Percentiles rank a stretch among this genome's conserved stretches.
phyloP scores from a whole-genome alignment of 768 basidiomycete species.

The Amanita phalloides region DNA sequence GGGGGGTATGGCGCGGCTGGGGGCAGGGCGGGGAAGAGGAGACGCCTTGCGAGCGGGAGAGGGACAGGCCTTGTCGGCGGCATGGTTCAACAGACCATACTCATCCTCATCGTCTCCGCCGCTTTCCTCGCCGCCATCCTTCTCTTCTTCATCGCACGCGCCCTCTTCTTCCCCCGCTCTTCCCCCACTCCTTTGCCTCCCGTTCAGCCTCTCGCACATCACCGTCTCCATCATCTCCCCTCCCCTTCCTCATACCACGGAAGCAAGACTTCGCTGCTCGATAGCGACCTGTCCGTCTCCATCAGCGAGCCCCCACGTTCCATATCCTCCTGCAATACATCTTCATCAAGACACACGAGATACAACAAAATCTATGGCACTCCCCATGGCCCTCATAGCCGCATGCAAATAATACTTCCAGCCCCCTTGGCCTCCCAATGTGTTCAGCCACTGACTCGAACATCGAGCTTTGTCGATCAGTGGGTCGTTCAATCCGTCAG shows the following conservation, averaged over 20 bases:
- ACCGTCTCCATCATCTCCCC: constrained; percentile 32
- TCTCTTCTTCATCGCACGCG: constrained; percentile 24
- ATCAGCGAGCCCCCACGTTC: constrained; percentile 9
- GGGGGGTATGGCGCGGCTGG: constrained; percentile 35
- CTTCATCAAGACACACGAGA: constrained; percentile 5
- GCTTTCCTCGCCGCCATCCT: constrained; percentile 28
- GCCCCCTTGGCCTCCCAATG: constrained; percentile 41
- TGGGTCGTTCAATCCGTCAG: constrained; percentile 16
- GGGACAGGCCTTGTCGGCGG: constrained; percentile 17
- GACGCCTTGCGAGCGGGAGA: constrained; percentile 38
- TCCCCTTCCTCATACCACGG: constrained; percentile 13
- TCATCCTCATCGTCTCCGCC: constrained; percentile 38
- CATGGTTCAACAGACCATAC: constrained; percentile 27
- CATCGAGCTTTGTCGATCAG: constrained; percentile 22
- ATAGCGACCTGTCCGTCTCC: not conserved
- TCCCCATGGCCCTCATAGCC: constrained; percentile 51
- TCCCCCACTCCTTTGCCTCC: constrained; percentile 45
- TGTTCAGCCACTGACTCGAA: constrained; percentile 8
- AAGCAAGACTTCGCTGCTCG: constrained; percentile 24
- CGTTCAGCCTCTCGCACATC: constrained; percentile 53
- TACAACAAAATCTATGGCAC: constrained; percentile 38
- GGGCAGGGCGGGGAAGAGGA: constrained; percentile 50
- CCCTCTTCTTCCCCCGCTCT: constrained; percentile 23
- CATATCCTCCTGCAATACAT: constrained; percentile 17
- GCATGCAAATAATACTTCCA: constrained; percentile 60